These are phyloP conservation scores for Astathelohania contejeani DNA, from an alignment of 371 early-diverging fungal genomes.

Conservation along the genomic window DNA sequence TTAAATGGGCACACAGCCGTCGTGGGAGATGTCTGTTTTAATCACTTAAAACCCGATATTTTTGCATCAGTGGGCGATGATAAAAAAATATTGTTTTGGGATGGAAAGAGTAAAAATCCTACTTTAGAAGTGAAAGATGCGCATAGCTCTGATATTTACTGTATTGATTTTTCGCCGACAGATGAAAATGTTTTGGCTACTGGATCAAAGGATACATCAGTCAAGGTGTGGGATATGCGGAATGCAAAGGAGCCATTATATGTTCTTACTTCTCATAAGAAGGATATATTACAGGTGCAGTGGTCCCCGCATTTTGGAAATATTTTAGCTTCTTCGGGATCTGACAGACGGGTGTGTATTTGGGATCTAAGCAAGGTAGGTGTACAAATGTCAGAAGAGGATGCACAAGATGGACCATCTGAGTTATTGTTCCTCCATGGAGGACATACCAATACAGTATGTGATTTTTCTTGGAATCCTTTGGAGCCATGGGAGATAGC, in stretches of 20 bases:
- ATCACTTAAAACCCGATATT: slow-evolving; percentile 57
- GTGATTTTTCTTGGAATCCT: slow-evolving; percentile 86
- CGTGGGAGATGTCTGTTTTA: slow-evolving; percentile 86
- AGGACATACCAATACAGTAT: slow-evolving; percentile 84
- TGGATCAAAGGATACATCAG: slow-evolving; percentile 75
- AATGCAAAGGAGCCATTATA: slow-evolving; percentile 64
- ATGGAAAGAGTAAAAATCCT: slow-evolving; percentile 53
- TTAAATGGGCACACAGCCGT: slow-evolving; percentile 67
- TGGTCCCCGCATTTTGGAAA: slow-evolving; percentile 83
- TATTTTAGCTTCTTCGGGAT: slow-evolving; percentile 70
- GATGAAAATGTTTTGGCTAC: slow-evolving; percentile 74
- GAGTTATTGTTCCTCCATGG: slow-evolving; percentile 92
- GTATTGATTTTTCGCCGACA: slow-evolving; percentile 70
- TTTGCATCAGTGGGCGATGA: slow-evolving; percentile 91
- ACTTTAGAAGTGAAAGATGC: slow-evolving; percentile 61
- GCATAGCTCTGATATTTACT: slow-evolving; percentile 72
- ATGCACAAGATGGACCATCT: slow-evolving; percentile 87
- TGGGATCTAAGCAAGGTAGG: slow-evolving; percentile 86
- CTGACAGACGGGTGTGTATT: slow-evolving; percentile 73
- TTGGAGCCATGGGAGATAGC: slow-evolving; percentile 79
- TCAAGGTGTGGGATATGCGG: slow-evolving; percentile 85
- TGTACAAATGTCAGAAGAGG: slow-evolving; percentile 71
- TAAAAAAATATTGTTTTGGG: slow-evolving; percentile 67
- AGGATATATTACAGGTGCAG: slow-evolving; percentile 69
- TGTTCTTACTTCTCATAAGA: slow-evolving; percentile 68